Evolutionary conservation across 768 basidiomycete species (phyloP).

Genomic region (Mycena rebaudengoi): DNA sequence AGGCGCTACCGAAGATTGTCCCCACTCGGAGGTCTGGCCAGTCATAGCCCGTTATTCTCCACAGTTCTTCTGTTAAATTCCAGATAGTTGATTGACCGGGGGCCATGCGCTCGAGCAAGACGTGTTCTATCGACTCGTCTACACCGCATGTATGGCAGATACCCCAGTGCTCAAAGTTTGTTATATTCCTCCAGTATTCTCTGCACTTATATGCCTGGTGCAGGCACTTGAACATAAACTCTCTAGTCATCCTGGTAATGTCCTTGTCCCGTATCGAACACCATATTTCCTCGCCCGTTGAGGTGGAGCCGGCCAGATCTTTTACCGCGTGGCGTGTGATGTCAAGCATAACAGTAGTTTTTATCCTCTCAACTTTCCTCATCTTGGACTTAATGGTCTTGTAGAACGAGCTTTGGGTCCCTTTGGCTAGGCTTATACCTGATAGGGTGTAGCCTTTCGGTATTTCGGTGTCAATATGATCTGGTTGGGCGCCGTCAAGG

Average conservation of each 20-base stretch:
- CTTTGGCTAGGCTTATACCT: neutral
- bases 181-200: constrained; percentile 9
- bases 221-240: constrained; percentile 1
- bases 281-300: neutral
- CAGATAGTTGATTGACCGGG: no score
- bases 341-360: neutral
- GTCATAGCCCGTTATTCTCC: neutral
- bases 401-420: neutral
- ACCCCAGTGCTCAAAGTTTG: neutral
- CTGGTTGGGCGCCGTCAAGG: neutral
- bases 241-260: neutral
- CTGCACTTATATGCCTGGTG: constrained; percentile 7
- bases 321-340: neutral
- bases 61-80: constrained; percentile 14
- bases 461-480: neutral
- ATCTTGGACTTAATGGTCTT: neutral
- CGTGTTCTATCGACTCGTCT: constrained; percentile 3
- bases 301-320: neutral
- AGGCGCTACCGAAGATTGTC: constrained; percentile 11
- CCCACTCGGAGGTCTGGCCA: neutral
- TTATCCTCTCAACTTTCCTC: neutral
- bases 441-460: neutral
- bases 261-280: neutral
- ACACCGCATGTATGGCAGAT: constrained; percentile 9
- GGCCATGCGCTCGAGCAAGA: constrained; percentile 13